Evolutionary conservation across 2,329 filamentous ascomycete genomes (phyloP).

Genomic region (Alternaria postmessia): DNA sequence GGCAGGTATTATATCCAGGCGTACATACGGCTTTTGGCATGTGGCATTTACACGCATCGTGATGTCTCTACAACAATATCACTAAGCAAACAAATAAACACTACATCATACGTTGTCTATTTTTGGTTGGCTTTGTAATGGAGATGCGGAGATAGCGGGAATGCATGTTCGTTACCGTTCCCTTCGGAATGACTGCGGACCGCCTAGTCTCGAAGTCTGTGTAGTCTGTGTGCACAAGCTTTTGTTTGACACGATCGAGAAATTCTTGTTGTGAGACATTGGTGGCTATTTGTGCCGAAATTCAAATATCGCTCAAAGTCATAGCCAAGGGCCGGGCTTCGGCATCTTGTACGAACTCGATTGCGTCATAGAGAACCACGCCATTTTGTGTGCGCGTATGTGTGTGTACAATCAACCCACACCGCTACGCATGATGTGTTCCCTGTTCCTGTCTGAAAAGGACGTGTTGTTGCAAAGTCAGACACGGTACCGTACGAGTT

Average conservation of each 20-base stretch:
- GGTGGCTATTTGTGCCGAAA: constrained; percentile 2
- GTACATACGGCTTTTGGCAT: not conserved
- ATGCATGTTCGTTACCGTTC: constrained; percentile 2
- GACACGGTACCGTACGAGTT: constrained; percentile 1
- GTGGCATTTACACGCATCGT: not conserved
- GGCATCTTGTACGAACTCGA: not conserved
- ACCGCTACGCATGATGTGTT: not conserved
- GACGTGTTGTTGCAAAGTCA: not conserved
- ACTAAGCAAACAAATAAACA: not conserved
- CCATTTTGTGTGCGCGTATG: not conserved
- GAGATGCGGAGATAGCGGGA: constrained; percentile 4
- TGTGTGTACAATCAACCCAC: not conserved
- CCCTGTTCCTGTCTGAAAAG: not conserved
- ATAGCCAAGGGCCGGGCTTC: not conserved
- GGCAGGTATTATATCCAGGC: constrained; percentile 21
- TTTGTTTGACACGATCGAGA: not conserved
- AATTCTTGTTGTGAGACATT: not conserved
- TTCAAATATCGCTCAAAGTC: constrained; percentile 2
- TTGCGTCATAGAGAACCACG: not conserved
- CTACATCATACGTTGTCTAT: not conserved
- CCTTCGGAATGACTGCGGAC: constrained; percentile 1
- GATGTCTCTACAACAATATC: not conserved
- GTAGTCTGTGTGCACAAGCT: not conserved
- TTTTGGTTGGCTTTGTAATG: not conserved
- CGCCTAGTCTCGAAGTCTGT: not conserved